These are phyloP conservation scores for Trichosporon faecale DNA, from an alignment of 1,284 basidiomycete species.

Conservation along the genomic window DNA sequence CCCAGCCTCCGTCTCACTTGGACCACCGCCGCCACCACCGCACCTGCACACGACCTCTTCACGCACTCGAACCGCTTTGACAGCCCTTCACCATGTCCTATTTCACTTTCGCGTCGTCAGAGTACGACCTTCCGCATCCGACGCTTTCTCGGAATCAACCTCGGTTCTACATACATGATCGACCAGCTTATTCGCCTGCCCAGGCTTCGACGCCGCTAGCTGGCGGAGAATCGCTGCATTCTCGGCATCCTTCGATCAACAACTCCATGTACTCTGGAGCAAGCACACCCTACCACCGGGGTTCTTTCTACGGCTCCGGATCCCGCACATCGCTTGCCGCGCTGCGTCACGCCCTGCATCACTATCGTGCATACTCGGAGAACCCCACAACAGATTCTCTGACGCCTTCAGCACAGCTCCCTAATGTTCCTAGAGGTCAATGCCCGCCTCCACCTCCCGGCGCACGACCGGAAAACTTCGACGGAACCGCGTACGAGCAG, in stretches of 20 bases:
- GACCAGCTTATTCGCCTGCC: slow-evolving; percentile 19
- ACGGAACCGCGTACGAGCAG: slow-evolving; percentile 5
- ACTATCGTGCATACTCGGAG: slow-evolving; percentile 20
- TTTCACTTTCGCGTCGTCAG: slow-evolving; percentile 22
- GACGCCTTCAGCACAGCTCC: slow-evolving; percentile 12
- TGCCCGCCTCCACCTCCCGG: neutral
- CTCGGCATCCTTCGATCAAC: slow-evolving; percentile 19
- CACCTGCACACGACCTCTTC: slow-evolving; percentile 1
- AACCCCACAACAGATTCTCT: slow-evolving; percentile 10
- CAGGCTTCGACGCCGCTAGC: slow-evolving; percentile 13
- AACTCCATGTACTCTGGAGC: slow-evolving; percentile 15
- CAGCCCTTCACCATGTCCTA: slow-evolving; percentile 21
- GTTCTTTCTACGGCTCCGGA: slow-evolving; percentile 18
- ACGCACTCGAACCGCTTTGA: neutral
- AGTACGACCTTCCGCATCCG: slow-evolving; percentile 27
- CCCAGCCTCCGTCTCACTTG: neutral
- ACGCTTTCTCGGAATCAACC: slow-evolving; percentile 27
- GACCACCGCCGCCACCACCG: neutral
- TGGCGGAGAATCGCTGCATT: slow-evolving; percentile 22
- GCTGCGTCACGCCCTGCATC: slow-evolving; percentile 27
- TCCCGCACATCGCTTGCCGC: slow-evolving; percentile 24
- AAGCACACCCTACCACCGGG: slow-evolving; percentile 19
- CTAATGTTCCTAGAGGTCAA: neutral
- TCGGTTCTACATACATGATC: slow-evolving; percentile 30
- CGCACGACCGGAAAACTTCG: slow-evolving; percentile 2